Base-by-base conservation (phyloP, 805 yeast genomes). In the Saccharomycopsis sp. region DNA sequence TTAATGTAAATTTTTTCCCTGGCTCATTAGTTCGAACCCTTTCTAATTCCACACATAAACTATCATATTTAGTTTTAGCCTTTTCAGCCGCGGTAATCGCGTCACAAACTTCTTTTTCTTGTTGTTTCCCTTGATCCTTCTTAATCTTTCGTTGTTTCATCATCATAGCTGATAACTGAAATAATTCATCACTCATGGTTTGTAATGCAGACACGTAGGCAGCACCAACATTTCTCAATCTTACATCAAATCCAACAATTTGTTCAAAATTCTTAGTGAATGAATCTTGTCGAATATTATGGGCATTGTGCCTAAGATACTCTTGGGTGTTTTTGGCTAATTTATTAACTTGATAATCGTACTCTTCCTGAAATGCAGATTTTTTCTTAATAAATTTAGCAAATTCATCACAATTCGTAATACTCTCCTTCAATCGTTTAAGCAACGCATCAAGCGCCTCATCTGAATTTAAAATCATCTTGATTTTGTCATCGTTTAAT, bases 31-130 rank as follows among this genome's bases (percentile, higher is more conserved):
- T 72, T 57, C 82, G 78, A 36, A 88, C 71, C 54, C 83, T 81
- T 54, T 90, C 97, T 61, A 86, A 74, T 54, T 93, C 97, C 43
- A 79, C 83, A 56, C 96, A 87, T 21, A 88, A 65, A 43, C 85
- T 79, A 57, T 75, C 77, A 60, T 93, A 90, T 59, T 78, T 79
- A 28, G 66, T 54, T 61, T 84, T 85, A 13, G 97, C 94, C 73
- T 90, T 90, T 53, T 86, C 96, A 1, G 95, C 96, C 35, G 76
- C 74, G 45, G 70, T 67, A 40, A 88, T 89, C 4, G 96, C 79
- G 46, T 93, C 97, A 9, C 70, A 57, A 28, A 88, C 89, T 48
- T 83, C 94, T 57, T 84, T 87, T 58, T 93, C 98, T 54, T 81
- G 75, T 40, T 85, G 71, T 56, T 77, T 72, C 35, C 88, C 86